Evolutionary conservation across 345 rosid species (phyloP), one percentile per base, ranked within the genome.

Genomic region (Lumnitzera littorea): DNA sequence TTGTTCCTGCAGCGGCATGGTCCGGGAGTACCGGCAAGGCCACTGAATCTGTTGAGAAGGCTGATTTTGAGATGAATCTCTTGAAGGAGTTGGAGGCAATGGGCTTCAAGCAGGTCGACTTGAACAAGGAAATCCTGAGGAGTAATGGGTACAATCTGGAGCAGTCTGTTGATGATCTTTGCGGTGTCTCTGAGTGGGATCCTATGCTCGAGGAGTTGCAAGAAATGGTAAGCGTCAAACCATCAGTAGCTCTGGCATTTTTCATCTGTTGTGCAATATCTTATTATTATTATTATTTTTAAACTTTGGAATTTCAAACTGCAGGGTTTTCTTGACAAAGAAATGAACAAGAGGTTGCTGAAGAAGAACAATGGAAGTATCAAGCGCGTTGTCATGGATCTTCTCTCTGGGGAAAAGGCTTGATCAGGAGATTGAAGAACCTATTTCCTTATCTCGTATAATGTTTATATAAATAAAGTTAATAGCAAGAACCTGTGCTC

Each of bases 281-380:
- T 27, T 27, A 5, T 20, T 1, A 20, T 20, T 20, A 13, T 6
- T 9, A 2, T 13, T 48, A 1, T 46, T 15, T 16, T 8, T 20
- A 24, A 49, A 15, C 49, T 52, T 24, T 3, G 14, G 25, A 5
- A 2, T 2, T 49, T 12, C 57, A 57, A 53, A 62, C 47, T 70
- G 74, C 83, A 95, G 97, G 97, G 99, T 36, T 95, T 95, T 70
- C 24, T 65, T 53, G 89, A 95, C 68, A 72, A 64, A n/a, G 85
- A 80, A 61, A 81, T 66, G 70, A 91, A 91, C 88, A 90, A 70
- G 84, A 80, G 70, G 83, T 87, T 95, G 70, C 74, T 95, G 74
- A 74, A 81, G 95, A 95, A 95, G 84, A 88, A 95, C 76, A 81
- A 88, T 50, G 97, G 99, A 67, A 95, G 97, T 68, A 91, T 91